Base-by-base conservation (phyloP, 331 rosid species). In the Malus hybrid region DNA sequence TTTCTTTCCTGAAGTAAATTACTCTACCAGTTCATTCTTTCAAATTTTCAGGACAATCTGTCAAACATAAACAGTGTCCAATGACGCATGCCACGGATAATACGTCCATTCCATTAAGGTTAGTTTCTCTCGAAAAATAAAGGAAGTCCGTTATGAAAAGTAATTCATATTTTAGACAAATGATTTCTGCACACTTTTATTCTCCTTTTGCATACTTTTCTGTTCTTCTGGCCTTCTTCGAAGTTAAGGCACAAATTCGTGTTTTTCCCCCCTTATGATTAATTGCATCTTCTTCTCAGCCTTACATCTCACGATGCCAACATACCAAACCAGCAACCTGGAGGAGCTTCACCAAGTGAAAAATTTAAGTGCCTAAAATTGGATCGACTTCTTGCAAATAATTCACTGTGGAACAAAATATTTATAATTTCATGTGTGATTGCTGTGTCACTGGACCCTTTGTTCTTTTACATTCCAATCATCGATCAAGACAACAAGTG, bases 401-500 rank as follows among this genome's bases (percentile, higher is more conserved):
- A 0, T 10, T 12, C 39, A 30, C 15, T 15, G 55, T 73, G 86
- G 86, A 77, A 70, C 36, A 69, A 53, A 65, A 39, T 77, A 39
- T 82, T 82, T 60, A 62, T 73, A 56, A 26, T 74, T 65, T 69
- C 70, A 10, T 82, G 80, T 44, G 70, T 79, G 22, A 57, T 84
- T 65, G 86, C 86, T n/a, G 66, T 84, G 11, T 42, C 75, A 10
- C 1, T 84, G 66, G 86, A 84, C 22, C 88, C 88, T 2, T 58
- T 84, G 70, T 78, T 84, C 78, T 75, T 84, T 42, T 79, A 84
- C 65, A 28, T 81, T 71, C 86, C 84, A 7, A 18, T 76, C 75
- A 68, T 84, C 29, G 3, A 76, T 13, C 13, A 63, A 6, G 12
- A 11, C 0, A 11, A 8, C 0, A 82, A 76, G 72, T 85, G 88